Base-by-base conservation (phyloP, 768 basidiomycete genomes). In the Lactarius hengduanensis region DNA sequence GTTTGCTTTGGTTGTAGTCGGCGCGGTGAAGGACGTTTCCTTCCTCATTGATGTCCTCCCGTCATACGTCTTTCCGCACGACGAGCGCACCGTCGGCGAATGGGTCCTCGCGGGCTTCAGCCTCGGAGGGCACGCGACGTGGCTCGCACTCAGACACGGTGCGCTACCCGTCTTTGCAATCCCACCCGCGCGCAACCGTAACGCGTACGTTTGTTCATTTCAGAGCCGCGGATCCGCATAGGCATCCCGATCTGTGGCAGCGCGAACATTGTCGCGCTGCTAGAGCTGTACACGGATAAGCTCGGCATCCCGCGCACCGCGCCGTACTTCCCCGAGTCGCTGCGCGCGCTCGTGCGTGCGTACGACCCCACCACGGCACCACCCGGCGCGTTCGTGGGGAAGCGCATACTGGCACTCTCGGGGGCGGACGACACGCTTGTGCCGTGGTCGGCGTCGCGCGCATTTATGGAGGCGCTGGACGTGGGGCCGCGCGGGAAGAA, bases 121-220 rank as follows among this genome's bases (percentile, higher is more conserved):
- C 67, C 83, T 97, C 0, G 94, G 94, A 0, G 94, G 93, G 0
- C 93, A 97, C 73, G 82, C 91, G 0, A 81, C 90, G 0, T 96
- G 94, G 93, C 81, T 90, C 36, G 78, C 81, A 2, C 81, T 92
- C 7, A 72, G 73, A n/a, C 73, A 81, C 55, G 84, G 83, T 83
- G 41, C 72, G 82, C 47, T 50, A 22, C 26, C 78, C 79, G 6
- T 73, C 16, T 73, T 59, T 6, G 11, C 20, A 26, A 40, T 4
- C 22, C 50, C 38, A 30, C 26, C 9, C 50, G 16, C 9, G 8
- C 9, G 4, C 13, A 53, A 22, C 11, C 11, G 36, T 38, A 13
- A 38, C 36, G 11, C 15, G 15, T 40, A 7, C 50, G 26, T 40
- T 4, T 13, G 10, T n/a, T 20, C 5, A 0, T 40, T 34, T 15